phyloP scores from a whole-genome alignment of 2,329 filamentous ascomycete species.

The Macrophomina tecta region DNA sequence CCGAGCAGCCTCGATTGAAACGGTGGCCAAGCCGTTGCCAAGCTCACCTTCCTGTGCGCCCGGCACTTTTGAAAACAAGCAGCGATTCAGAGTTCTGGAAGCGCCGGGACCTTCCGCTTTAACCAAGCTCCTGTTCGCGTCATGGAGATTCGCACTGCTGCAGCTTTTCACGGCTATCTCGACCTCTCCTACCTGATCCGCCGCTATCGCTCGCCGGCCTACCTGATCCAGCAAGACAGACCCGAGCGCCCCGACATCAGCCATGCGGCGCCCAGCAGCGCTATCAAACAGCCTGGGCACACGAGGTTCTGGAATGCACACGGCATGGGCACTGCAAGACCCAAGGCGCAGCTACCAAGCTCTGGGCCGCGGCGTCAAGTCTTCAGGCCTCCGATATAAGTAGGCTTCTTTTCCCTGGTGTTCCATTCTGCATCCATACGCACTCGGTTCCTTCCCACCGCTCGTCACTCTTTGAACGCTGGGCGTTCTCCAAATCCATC shows the following conservation, averaged over 20 bases:
- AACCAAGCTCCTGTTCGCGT: constrained; percentile 5
- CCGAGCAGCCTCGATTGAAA: neutral
- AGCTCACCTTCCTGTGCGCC: neutral
- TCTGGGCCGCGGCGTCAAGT: neutral
- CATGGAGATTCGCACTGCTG: neutral
- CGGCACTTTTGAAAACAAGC: neutral
- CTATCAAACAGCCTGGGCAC: neutral
- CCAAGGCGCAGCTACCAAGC: neutral
- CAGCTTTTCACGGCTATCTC: neutral
- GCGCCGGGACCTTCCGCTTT: constrained; percentile 17
- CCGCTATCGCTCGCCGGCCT: neutral
- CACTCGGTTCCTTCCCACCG: constrained; percentile 1
- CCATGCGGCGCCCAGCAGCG: neutral
- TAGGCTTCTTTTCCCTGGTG: constrained; percentile 1
- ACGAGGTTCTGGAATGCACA: neutral
- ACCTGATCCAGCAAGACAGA: constrained; percentile 3
- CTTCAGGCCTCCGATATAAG: constrained; percentile 9
- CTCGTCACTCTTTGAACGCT: constrained; percentile 19
- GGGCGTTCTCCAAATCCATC: neutral
- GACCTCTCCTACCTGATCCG: neutral
- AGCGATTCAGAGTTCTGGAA: constrained; percentile 14
- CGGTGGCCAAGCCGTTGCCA: constrained; percentile 15
- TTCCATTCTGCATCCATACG: neutral
- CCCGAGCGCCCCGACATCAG: constrained; percentile 5
- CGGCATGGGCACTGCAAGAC: neutral